phyloP scores from a whole-genome alignment of 805 yeast genomes.

The Kluyveromyces lactis region DNA sequence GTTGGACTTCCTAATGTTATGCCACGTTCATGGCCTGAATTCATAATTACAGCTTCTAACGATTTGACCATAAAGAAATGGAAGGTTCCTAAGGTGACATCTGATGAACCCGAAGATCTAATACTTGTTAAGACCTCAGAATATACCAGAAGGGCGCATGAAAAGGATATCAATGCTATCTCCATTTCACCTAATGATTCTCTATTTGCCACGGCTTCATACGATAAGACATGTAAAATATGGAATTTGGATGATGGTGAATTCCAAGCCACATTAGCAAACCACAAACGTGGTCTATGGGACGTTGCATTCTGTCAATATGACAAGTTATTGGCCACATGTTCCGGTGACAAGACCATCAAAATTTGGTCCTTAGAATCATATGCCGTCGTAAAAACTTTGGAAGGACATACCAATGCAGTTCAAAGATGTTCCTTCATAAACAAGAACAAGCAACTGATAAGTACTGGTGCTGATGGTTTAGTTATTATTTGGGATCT shows the following conservation, averaged over 20 bases:
- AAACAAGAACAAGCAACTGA: slow-evolving; percentile 55
- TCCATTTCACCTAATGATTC: slow-evolving; percentile 90
- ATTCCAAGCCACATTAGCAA: slow-evolving; percentile 70
- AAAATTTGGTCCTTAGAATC: slow-evolving; percentile 83
- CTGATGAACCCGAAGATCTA: slow-evolving; percentile 14
- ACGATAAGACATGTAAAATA: slow-evolving; percentile 82
- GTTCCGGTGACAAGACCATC: slow-evolving; percentile 88
- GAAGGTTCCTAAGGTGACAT: slow-evolving; percentile 51
- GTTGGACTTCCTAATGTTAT: slow-evolving; percentile 60
- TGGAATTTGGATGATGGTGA: slow-evolving; percentile 90
- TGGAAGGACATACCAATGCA: slow-evolving; percentile 92
- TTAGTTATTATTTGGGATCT: slow-evolving; percentile 85
- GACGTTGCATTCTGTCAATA: slow-evolving; percentile 74
- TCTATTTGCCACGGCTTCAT: slow-evolving; percentile 85
- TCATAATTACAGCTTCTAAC: slow-evolving; percentile 71
- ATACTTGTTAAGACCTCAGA: slow-evolving; percentile 51
- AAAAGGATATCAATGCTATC: slow-evolving; percentile 85
- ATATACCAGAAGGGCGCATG: slow-evolving; percentile 93
- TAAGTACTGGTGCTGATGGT: slow-evolving; percentile 88
- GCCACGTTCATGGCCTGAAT: slow-evolving; percentile 43
- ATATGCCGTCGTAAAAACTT: slow-evolving; percentile 66
- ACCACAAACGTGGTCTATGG: slow-evolving; percentile 95
- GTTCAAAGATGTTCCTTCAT: slow-evolving; percentile 75
- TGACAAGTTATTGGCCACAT: slow-evolving; percentile 71
- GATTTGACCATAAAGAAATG: slow-evolving; percentile 84